Conservation (phyloP, 2,329 filamentous ascomycete genomes). For the Verticillium klebahnii region DNA sequence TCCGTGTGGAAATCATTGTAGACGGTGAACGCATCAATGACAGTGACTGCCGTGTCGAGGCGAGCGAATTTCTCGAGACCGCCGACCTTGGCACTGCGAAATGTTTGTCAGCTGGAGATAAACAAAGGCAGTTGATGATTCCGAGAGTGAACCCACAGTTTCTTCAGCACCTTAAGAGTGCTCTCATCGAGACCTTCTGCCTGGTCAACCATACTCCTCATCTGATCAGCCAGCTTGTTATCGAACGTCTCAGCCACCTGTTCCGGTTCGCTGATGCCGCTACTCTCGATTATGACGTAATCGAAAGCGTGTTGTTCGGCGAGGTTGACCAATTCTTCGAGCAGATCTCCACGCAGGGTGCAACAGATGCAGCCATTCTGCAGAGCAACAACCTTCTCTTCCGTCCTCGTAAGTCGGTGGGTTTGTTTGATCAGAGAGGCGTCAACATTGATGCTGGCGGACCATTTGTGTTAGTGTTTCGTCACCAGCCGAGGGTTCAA, state of each 20-base stretch:
- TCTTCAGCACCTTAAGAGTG: slow-evolving; percentile 29
- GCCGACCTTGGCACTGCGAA: slow-evolving; percentile 44
- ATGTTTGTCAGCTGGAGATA: neutral
- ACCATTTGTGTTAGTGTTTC: neutral
- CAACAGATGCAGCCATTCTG: slow-evolving; percentile 77
- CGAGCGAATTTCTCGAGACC: slow-evolving; percentile 62
- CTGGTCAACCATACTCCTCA: slow-evolving; percentile 27
- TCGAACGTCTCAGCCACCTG: slow-evolving; percentile 73
- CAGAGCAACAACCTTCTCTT: slow-evolving; percentile 63
- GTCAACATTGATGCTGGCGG: slow-evolving; percentile 56
- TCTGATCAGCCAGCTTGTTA: slow-evolving; percentile 45
- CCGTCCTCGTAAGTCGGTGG: slow-evolving; percentile 50
- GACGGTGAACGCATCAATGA: slow-evolving; percentile 70
- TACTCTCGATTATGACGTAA: slow-evolving; percentile 69
- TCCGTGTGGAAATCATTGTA: slow-evolving; percentile 67
- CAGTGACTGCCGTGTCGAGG: slow-evolving; percentile 67
- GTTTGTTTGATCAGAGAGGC: slow-evolving; percentile 54
- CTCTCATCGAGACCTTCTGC: slow-evolving; percentile 26
- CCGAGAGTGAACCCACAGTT: slow-evolving; percentile 21
- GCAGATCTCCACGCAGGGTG: slow-evolving; percentile 64
- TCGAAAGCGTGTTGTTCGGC: slow-evolving; percentile 60
- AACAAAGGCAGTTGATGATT: neutral
- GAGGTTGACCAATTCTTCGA: slow-evolving; percentile 64
- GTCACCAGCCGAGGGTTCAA: neutral
- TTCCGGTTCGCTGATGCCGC: slow-evolving; percentile 67